Evolutionary conservation across 352 stramenopile genomes (phyloP).

Genomic region (Globisporangium paddicum): DNA sequence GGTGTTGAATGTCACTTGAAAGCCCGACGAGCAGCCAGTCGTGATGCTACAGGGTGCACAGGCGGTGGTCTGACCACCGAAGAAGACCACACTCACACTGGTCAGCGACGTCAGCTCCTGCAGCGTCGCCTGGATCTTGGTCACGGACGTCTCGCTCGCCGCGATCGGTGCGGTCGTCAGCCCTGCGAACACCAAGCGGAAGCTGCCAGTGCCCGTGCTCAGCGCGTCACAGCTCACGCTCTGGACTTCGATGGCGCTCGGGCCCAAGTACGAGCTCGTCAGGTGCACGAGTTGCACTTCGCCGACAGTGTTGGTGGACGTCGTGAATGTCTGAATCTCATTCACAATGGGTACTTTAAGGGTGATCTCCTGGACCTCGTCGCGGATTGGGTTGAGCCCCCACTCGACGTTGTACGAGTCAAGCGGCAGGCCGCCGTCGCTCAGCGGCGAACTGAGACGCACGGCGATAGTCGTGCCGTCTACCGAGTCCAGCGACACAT

Average conservation of each 20-base stretch:
- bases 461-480: conserved; percentile 89
- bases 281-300: conserved; percentile 91
- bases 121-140: conserved; percentile 81
- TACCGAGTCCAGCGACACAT: conserved; percentile 74
- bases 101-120: conserved; percentile 89
- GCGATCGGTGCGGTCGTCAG: conserved; percentile 88
- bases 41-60: conserved; percentile 61
- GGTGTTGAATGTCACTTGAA: conserved; percentile 88
- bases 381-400: conserved; percentile 67
- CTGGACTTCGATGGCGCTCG: conserved; percentile 79
- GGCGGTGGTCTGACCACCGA: conserved; percentile 40
- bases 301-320: conserved; percentile 40
- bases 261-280: conserved; percentile 69
- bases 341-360: conserved; percentile 61
- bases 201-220: conserved; percentile 63
- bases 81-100: conserved; percentile 79
- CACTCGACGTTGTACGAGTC: conserved; percentile 92
- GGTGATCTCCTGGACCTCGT: conserved; percentile 75
- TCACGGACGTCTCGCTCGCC: conserved; percentile 58
- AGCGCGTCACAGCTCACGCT: conserved; percentile 89
- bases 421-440: conserved; percentile 81
- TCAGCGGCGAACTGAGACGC: conserved; percentile 62
- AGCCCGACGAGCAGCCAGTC: conserved; percentile 52
- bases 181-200: conserved; percentile 82
- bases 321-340: conserved; percentile 75